A percentile compares a stretch with the other conserved stretches of the same genome.
Evolutionary conservation across 495 filamentous ascomycete genomes (phyloP).

Genomic region (Aspergillus ellipticus): DNA sequence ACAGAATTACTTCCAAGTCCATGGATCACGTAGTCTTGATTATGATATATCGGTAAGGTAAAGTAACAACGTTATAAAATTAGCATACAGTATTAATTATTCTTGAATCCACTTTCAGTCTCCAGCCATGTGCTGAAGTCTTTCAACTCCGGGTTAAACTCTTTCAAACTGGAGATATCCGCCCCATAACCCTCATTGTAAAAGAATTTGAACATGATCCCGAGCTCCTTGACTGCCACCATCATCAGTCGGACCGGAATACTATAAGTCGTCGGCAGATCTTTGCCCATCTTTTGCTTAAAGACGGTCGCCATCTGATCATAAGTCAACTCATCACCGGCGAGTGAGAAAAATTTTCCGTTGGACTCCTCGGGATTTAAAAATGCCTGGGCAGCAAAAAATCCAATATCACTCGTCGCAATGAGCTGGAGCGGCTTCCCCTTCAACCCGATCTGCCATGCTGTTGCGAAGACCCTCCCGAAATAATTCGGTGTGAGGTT

Average conservation of each 20-base stretch:
- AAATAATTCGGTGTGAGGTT: slow-evolving; percentile 54
- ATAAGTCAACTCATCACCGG: slow-evolving; percentile 57
- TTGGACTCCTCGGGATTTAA: slow-evolving; percentile 44
- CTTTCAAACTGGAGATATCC: slow-evolving; percentile 52
- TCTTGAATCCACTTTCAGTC: slow-evolving; percentile 49
- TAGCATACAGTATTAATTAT: not conserved
- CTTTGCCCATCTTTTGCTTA: slow-evolving; percentile 41
- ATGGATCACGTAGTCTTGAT: no score
- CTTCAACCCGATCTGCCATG: slow-evolving; percentile 44
- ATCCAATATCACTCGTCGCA: slow-evolving; percentile 57
- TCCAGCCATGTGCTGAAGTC: slow-evolving; percentile 58
- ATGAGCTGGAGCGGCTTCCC: slow-evolving; percentile 59
- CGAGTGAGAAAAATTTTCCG: slow-evolving; percentile 47
- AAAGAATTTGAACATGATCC: slow-evolving; percentile 63
- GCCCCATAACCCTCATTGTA: slow-evolving; percentile 56
- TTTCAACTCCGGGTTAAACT: slow-evolving; percentile 50
- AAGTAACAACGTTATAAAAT: no score
- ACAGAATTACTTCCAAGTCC: no score
- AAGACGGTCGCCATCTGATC: slow-evolving; percentile 48
- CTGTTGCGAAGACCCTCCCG: slow-evolving; percentile 57
- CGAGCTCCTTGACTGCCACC: slow-evolving; percentile 50
- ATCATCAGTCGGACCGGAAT: slow-evolving; percentile 36
- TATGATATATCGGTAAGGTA: no score
- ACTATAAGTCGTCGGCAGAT: slow-evolving; percentile 48
- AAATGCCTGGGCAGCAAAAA: slow-evolving; percentile 61